phyloP scores from a whole-genome alignment of 352 stramenopile species.

The Globisporangium irregulare region DNA sequence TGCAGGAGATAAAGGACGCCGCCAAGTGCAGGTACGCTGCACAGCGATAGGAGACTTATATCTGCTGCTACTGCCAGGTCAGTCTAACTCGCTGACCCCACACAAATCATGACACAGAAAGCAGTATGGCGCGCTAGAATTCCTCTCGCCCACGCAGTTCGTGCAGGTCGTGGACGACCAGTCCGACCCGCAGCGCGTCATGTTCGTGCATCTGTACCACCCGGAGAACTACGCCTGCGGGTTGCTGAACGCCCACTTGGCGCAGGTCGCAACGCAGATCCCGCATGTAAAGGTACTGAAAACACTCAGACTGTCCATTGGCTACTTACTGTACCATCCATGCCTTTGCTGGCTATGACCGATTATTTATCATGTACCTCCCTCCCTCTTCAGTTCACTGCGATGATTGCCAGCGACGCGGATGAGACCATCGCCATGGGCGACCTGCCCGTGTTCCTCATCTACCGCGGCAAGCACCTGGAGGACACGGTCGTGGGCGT shows the following conservation, averaged over 20 bases:
- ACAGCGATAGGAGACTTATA: background rate
- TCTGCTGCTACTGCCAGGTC: too few relatives aligned
- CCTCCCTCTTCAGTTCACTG: conserved; percentile 40
- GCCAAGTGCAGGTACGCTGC: conserved; percentile 22
- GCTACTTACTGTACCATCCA: background rate
- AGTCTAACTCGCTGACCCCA: too few relatives aligned
- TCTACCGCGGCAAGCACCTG: conserved; percentile 52
- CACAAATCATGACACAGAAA: conserved; percentile 17
- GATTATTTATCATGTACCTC: conserved; percentile 1
- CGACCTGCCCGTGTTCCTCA: conserved; percentile 67
- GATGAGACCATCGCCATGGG: conserved; percentile 59
- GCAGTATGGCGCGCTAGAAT: conserved; percentile 54
- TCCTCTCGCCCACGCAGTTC: conserved; percentile 54
- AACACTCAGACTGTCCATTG: background rate
- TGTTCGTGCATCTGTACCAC: conserved; percentile 68
- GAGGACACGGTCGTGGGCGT: conserved; percentile 66
- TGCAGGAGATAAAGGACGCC: conserved; percentile 57
- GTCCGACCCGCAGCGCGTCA: conserved; percentile 18
- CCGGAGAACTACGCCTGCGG: conserved; percentile 70
- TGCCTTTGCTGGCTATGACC: background rate
- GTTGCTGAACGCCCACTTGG: conserved; percentile 67
- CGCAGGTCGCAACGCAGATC: conserved; percentile 48
- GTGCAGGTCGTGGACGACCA: conserved; percentile 38
- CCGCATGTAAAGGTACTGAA: conserved; percentile 54
- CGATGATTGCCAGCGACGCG: conserved; percentile 59